These are phyloP conservation scores for Suillus ampliporus DNA, from an alignment of 768 basidiomycete species.

Conservation along the genomic window DNA sequence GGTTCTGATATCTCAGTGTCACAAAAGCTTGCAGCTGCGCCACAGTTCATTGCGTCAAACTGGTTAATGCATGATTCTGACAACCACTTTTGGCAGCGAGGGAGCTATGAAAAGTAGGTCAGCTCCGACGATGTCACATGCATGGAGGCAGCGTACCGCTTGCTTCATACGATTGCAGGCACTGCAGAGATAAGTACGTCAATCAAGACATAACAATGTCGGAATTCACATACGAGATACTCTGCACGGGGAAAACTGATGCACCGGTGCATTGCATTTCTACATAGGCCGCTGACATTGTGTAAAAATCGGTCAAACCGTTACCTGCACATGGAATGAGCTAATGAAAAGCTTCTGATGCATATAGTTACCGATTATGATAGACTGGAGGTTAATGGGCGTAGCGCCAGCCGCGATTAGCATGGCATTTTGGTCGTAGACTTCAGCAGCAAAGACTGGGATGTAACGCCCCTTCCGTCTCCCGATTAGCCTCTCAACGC, in stretches of 20 bases:
- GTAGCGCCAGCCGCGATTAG: conserved; percentile 50
- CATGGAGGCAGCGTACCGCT: conserved; percentile 33
- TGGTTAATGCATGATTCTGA: conserved; percentile 64
- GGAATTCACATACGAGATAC: conserved; percentile 44
- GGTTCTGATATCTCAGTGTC: conserved; percentile 43
- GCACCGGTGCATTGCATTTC: conserved; percentile 63
- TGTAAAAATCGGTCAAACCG: conserved; percentile 46
- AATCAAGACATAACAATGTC: conserved; percentile 9
- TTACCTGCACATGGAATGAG: conserved; percentile 41
- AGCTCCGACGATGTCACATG: not conserved
- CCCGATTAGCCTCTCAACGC: not conserved
- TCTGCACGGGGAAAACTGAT: conserved; percentile 51
- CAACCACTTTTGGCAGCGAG: conserved; percentile 68
- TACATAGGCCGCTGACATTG: conserved; percentile 48
- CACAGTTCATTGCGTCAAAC: conserved; percentile 72
- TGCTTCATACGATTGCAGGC: conserved; percentile 51
- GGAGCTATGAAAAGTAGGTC: conserved; percentile 51
- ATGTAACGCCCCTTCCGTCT: conserved; percentile 52
- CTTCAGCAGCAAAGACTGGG: conserved; percentile 53
- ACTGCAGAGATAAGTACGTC: conserved; percentile 21
- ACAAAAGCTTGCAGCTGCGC: conserved; percentile 73
- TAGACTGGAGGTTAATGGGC: conserved; percentile 54
- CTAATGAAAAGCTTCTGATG: not conserved
- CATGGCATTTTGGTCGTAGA: conserved; percentile 53
- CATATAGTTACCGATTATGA: conserved; percentile 49